phyloP scores from a whole-genome alignment of 495 filamentous ascomycete species.

The Neurospora tetrasperma region DNA sequence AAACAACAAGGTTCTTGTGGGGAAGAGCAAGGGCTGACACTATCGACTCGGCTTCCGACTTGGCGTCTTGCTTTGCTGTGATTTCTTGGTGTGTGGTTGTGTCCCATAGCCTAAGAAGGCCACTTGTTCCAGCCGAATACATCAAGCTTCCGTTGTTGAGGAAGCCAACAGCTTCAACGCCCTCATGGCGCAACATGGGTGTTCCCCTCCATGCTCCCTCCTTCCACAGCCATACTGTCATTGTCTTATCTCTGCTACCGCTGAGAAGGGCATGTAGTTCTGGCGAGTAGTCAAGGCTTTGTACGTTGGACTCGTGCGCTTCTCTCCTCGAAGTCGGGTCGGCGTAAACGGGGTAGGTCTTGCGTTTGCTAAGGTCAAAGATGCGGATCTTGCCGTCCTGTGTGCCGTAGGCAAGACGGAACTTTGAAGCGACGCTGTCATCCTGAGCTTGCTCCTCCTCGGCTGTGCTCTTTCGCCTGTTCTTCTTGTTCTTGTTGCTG shows the following conservation, averaged over 20 bases:
- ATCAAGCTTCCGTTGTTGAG: constrained; percentile 55
- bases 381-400: constrained; percentile 88
- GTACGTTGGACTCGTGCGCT: constrained; percentile 87
- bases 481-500: constrained; percentile 24
- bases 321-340: constrained; percentile 37
- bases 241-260: constrained; percentile 90
- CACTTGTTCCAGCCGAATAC: constrained; percentile 80
- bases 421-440: constrained; percentile 38
- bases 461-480: constrained; percentile 35
- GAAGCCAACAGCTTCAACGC: constrained; percentile 76
- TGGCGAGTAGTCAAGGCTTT: constrained; percentile 67
- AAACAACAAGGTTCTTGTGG: constrained; percentile 56
- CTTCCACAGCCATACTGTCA: constrained; percentile 91
- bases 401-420: constrained; percentile 78
- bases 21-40: constrained; percentile 56
- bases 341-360: constrained; percentile 56
- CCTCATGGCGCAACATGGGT: constrained; percentile 76
- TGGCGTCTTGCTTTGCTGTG: constrained; percentile 55
- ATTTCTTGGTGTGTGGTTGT: constrained; percentile 65
- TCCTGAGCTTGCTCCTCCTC: constrained; percentile 35
- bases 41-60: constrained; percentile 67
- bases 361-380: constrained; percentile 82
- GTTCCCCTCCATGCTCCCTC: constrained; percentile 73
- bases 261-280: constrained; percentile 67
- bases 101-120: constrained; percentile 73